These are phyloP conservation scores for Vigna reflexopilosa DNA, from an alignment of 306 rosid species.

Conservation along the genomic window DNA sequence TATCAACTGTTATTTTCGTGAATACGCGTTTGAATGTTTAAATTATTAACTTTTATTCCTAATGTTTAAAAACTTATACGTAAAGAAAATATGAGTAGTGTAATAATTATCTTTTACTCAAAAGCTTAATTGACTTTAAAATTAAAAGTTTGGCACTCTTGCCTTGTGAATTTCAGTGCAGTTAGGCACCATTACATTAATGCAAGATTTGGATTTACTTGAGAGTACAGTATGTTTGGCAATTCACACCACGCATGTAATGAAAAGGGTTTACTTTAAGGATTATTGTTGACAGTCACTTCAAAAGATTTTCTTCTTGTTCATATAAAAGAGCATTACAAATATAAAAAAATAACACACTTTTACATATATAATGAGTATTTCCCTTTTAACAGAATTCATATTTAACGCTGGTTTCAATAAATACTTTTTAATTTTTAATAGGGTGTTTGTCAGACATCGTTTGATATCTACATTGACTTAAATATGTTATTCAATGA, in stretches of 20 bases:
- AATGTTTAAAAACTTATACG: conserved; percentile 10
- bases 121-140: background rate
- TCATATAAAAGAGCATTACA: no score
- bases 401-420: no score
- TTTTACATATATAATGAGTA: no score
- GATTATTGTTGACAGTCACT: no score
- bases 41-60: no score
- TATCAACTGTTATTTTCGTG: background rate
- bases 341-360: background rate
- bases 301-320: no score
- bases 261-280: no score
- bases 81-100: conserved; percentile 21
- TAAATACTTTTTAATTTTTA: no score
- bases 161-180: conserved; percentile 20
- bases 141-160: conserved; percentile 31
- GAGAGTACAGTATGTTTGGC: conserved; percentile 10
- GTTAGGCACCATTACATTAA: conserved; percentile 26
- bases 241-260: background rate
- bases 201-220: background rate
- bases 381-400: no score
- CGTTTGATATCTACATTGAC: no score
- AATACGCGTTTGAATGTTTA: background rate
- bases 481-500: no score
- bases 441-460: no score
- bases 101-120: conserved; percentile 21